These are phyloP conservation scores for Aureobasidium sp. DNA, from an alignment of 2,329 filamentous ascomycete genomes.

Conservation along the genomic window DNA sequence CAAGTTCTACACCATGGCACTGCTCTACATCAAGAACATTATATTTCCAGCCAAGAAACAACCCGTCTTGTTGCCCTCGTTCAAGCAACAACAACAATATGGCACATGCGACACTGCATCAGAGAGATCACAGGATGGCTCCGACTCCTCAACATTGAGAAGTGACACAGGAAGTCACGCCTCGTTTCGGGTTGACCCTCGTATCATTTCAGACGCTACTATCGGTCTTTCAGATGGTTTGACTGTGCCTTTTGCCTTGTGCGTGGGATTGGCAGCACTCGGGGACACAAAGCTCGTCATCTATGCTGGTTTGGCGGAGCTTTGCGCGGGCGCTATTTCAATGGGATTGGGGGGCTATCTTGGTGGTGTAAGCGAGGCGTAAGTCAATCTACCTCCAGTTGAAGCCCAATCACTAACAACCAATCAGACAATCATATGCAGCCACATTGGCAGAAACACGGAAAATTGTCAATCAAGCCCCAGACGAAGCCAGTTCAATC, in stretches of 20 bases:
- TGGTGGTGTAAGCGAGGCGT: constrained; percentile 44
- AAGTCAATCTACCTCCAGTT: not conserved
- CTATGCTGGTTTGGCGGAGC: constrained; percentile 34
- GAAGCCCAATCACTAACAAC: not conserved
- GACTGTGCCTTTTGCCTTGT: constrained; percentile 37
- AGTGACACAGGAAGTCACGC: not conserved
- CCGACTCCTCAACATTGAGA: not conserved
- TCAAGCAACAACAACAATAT: constrained; percentile 9
- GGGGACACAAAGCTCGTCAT: constrained; percentile 33
- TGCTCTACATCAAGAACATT: constrained; percentile 5
- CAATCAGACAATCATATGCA: constrained; percentile 6
- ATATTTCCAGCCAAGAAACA: constrained; percentile 1
- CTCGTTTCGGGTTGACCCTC: constrained; percentile 22
- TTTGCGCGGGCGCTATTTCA: constrained; percentile 33
- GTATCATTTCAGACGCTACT: constrained; percentile 39
- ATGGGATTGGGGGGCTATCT: constrained; percentile 38
- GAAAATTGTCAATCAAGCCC: not conserved
- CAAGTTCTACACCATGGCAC: not conserved
- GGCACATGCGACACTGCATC: not conserved
- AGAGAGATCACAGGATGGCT: not conserved
- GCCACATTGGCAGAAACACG: constrained; percentile 7
- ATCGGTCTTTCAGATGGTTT: constrained; percentile 36
- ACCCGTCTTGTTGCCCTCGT: not conserved
- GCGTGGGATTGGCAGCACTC: constrained; percentile 34
- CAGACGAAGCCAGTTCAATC: not conserved